Percentiles rank a stretch among this genome's conserved stretches.
phyloP scores from a whole-genome alignment of 352 stramenopile genomes.

The Phytophthora capsici region DNA sequence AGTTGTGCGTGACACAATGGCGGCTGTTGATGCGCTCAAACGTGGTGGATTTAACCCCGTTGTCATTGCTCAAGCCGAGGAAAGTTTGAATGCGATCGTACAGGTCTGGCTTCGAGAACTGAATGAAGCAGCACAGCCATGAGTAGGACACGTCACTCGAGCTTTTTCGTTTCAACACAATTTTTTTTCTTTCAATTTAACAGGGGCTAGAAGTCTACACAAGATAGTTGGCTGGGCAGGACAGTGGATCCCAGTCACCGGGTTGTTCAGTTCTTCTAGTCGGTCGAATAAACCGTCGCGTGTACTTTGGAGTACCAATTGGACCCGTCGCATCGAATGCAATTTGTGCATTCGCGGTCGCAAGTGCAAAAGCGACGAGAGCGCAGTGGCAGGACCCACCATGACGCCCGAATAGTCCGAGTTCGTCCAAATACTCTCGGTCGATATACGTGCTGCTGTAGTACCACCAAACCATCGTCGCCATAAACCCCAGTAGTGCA shows the following conservation, averaged over 20 bases:
- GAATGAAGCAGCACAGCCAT: constrained; percentile 12
- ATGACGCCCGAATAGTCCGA: constrained; percentile 47
- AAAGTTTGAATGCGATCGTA: constrained; percentile 21
- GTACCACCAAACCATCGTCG: constrained; percentile 58
- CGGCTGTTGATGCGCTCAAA: constrained; percentile 22
- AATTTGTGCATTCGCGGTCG: constrained; percentile 36
- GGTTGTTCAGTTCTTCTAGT: constrained; percentile 16
- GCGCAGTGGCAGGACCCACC: constrained; percentile 51
- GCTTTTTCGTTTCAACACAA: too few species aligned
- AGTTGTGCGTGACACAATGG: constrained; percentile 27
- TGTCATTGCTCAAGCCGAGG: constrained; percentile 17
- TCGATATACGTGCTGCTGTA: constrained; percentile 65
- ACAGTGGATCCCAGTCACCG: constrained; percentile 47
- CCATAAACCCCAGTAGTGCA: constrained; percentile 41
- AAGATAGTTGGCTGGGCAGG: constrained; percentile 64
- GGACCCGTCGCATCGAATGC: constrained; percentile 23
- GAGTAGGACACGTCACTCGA: too few species aligned
- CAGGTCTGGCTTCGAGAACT: constrained; percentile 26
- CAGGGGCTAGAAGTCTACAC: too few species aligned
- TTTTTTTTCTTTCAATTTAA: too few species aligned
- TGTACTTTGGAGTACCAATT: constrained; percentile 31
- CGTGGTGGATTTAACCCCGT: constrained; percentile 15
- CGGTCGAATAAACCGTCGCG: constrained; percentile 26
- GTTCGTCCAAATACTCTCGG: constrained; percentile 34
- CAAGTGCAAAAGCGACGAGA: constrained; percentile 34